Evolutionary conservation across 345 rosid genomes (phyloP).

Genomic region (Firmiana major): DNA sequence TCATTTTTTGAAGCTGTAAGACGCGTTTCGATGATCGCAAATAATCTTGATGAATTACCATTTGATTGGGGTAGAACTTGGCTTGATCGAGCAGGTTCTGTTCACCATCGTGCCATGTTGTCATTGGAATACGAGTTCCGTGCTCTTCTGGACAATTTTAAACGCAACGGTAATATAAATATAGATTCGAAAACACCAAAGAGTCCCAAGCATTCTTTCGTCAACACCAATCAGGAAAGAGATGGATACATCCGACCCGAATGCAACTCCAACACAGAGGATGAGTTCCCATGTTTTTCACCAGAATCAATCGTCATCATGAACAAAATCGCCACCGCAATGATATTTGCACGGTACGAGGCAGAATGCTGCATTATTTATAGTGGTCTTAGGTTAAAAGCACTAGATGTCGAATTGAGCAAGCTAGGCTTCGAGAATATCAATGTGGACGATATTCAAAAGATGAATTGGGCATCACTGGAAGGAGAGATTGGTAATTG

Average conservation of each 20-base stretch:
- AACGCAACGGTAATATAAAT: not conserved
- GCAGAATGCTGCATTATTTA: slow-evolving; percentile 57
- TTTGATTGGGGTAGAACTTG: slow-evolving; percentile 26
- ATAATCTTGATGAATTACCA: slow-evolving; percentile 26
- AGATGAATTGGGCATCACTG: slow-evolving; percentile 63
- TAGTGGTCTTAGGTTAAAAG: slow-evolving; percentile 42
- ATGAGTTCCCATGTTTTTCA: slow-evolving; percentile 43
- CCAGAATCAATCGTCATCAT: slow-evolving; percentile 36
- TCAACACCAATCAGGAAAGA: slow-evolving; percentile 10
- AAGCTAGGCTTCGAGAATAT: slow-evolving; percentile 55
- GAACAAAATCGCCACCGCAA: slow-evolving; percentile 50
- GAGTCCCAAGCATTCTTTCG: slow-evolving; percentile 22
- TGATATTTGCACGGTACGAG: slow-evolving; percentile 71
- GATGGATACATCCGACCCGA: slow-evolving; percentile 23
- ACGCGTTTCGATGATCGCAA: slow-evolving; percentile 35
- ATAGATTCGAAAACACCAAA: slow-evolving; percentile 32
- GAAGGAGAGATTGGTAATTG: slow-evolving; percentile 67
- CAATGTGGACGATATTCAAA: slow-evolving; percentile 70
- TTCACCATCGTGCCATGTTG: slow-evolving; percentile 54
- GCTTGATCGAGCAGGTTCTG: slow-evolving; percentile 42
- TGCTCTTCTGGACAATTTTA: slow-evolving; percentile 39
- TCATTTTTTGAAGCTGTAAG: slow-evolving; percentile 36
- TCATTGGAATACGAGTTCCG: slow-evolving; percentile 69
- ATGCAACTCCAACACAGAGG: slow-evolving; percentile 7
- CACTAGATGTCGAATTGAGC: slow-evolving; percentile 44